phyloP scores from a whole-genome alignment of 225 moss, liverwort and hornwort genomes.

The Anthoceros angustus region DNA sequence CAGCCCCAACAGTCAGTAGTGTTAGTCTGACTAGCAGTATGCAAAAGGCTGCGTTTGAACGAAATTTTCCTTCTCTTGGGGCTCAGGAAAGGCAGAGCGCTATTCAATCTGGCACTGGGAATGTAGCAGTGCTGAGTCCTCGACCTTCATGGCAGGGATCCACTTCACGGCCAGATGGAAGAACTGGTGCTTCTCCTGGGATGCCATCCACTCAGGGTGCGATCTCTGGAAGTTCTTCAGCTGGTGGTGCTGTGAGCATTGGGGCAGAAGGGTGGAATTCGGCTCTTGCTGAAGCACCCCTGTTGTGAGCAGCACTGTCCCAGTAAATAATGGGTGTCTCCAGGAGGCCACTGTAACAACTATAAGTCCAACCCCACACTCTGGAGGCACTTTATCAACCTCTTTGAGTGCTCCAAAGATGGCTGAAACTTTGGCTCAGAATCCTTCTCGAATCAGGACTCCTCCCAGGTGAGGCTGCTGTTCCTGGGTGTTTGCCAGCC shows the following conservation, averaged over 20 bases:
- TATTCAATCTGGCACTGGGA: slow-evolving; percentile 62
- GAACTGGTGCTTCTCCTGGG: slow-evolving; percentile 54
- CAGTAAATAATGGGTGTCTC: slow-evolving; percentile 35
- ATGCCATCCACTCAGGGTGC: slow-evolving; percentile 27
- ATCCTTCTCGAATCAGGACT: slow-evolving; percentile 81
- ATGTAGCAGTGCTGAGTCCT: slow-evolving; percentile 59
- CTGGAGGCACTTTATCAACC: slow-evolving; percentile 17
- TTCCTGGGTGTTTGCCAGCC: not conserved
- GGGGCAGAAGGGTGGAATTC: slow-evolving; percentile 93
- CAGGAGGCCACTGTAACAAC: slow-evolving; percentile 20
- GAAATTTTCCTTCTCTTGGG: slow-evolving; percentile 93
- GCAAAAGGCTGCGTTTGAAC: slow-evolving; percentile 93
- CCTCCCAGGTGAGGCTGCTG: slow-evolving; percentile 57
- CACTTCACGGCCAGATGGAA: slow-evolving; percentile 68
- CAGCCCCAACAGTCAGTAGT: slow-evolving; percentile 66
- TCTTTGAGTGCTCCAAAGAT: slow-evolving; percentile 43
- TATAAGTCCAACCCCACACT: slow-evolving; percentile 10
- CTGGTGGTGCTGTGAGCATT: slow-evolving; percentile 22
- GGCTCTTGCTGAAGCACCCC: slow-evolving; percentile 77
- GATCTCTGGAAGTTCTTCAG: slow-evolving; percentile 13
- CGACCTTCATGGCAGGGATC: slow-evolving; percentile 94
- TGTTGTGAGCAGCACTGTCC: slow-evolving; percentile 17
- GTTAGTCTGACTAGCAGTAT: slow-evolving; percentile 92
- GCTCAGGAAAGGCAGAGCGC: slow-evolving; percentile 71
- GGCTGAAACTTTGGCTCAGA: slow-evolving; percentile 66